phyloP scores from a whole-genome alignment of 2,329 filamentous ascomycete genomes.

The Fusarium euwallaceae region DNA sequence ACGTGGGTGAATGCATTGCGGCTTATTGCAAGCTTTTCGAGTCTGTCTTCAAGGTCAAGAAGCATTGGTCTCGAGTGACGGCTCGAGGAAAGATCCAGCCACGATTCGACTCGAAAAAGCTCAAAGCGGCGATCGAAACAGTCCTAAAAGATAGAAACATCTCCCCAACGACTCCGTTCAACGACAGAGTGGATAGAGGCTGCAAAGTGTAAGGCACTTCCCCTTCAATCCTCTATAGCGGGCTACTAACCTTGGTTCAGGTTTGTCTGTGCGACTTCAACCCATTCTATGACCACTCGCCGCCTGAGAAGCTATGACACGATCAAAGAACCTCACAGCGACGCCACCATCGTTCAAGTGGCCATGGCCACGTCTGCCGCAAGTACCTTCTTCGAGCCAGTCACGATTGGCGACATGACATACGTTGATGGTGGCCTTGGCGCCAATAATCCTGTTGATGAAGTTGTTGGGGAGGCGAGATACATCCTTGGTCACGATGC shows the following conservation, averaged over 20 bases:
- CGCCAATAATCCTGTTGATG: not conserved
- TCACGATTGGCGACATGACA: not conserved
- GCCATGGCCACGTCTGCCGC: not conserved
- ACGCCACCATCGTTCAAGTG: not conserved
- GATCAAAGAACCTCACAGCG: not conserved
- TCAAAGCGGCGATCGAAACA: not conserved
- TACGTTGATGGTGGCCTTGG: not conserved
- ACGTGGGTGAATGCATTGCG: not conserved
- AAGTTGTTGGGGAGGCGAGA: not conserved
- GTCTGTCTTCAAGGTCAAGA: not conserved
- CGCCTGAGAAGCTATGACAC: not conserved
- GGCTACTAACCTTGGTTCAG: not conserved
- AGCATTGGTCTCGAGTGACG: not conserved
- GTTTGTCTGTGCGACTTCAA: not conserved
- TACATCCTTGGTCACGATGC: not conserved
- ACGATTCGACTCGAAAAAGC: not conserved
- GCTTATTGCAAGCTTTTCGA: not conserved
- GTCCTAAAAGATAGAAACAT: not conserved
- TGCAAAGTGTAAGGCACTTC: not conserved
- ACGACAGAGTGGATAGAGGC: not conserved
- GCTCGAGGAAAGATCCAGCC: not conserved
- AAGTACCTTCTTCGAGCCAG: not conserved
- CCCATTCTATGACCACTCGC: not conserved
- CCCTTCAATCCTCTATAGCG: not conserved
- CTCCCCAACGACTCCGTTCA: not conserved